Evolutionary conservation across 1,284 basidiomycete species (phyloP).

Genomic region (Sphaerobolus stellatus): DNA sequence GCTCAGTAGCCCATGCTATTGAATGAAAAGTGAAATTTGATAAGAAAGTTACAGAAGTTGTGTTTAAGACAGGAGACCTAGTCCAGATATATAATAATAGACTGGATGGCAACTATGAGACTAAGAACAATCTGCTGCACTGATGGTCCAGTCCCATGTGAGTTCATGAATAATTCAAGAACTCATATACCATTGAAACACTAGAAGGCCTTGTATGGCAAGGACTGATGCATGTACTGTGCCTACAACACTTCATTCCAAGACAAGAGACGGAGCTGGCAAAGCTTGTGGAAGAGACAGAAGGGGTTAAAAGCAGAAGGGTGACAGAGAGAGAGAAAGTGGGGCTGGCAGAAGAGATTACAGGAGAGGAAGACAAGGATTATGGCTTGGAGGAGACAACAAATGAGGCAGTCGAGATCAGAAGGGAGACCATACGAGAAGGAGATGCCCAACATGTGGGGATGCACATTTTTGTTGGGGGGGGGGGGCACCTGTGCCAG

Average conservation of each 20-base stretch:
- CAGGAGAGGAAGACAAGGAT: too few species aligned
- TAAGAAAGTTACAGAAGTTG: not conserved
- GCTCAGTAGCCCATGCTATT: conserved; percentile 6
- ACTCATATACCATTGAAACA: conserved; percentile 11
- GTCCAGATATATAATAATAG: conserved; percentile 15
- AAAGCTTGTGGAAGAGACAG: not conserved
- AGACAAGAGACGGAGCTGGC: not conserved
- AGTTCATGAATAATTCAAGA: not conserved
- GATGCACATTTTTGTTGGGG: too few species aligned
- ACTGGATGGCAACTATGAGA: conserved; percentile 9
- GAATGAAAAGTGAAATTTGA: conserved; percentile 11
- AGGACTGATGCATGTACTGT: not conserved
- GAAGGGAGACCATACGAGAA: too few species aligned
- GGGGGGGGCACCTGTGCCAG: too few species aligned
- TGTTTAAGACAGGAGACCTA: conserved; percentile 9
- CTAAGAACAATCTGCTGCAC: conserved; percentile 10
- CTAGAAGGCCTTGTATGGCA: not conserved
- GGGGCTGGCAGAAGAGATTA: too few species aligned
- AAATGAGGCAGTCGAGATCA: too few species aligned
- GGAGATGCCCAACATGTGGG: too few species aligned
- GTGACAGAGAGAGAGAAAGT: too few species aligned
- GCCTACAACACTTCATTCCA: not conserved
- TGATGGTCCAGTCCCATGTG: conserved; percentile 13
- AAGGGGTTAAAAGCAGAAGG: too few species aligned
- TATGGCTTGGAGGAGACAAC: too few species aligned